These are phyloP conservation scores for Chaetomium olivaceum DNA, from an alignment of 2,329 filamentous ascomycete species.

Conservation along the genomic window DNA sequence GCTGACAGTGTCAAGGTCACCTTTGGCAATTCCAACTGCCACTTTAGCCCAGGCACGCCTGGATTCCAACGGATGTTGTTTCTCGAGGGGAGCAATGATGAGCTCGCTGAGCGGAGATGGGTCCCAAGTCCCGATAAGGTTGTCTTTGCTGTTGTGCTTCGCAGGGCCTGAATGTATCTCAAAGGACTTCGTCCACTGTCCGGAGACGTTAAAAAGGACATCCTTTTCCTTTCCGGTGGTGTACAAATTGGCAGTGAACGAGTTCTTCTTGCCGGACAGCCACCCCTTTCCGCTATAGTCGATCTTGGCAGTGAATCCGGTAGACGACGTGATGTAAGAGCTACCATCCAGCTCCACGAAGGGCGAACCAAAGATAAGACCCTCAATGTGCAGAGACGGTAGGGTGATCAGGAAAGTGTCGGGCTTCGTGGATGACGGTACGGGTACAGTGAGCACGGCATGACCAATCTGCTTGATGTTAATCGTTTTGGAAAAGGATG, in stretches of 20 bases:
- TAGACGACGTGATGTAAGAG: conserved; percentile 82
- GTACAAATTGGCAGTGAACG: conserved; percentile 74
- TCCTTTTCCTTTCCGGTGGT: conserved; percentile 70
- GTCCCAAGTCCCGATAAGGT: conserved; percentile 60
- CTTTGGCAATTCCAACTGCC: conserved; percentile 73
- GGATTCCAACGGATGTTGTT: conserved; percentile 85
- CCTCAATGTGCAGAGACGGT: conserved; percentile 89
- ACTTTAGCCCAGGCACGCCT: conserved; percentile 87
- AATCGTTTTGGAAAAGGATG: conserved; percentile 90
- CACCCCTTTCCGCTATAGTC: conserved; percentile 94
- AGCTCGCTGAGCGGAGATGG: conserved; percentile 67
- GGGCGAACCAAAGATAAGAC: conserved; percentile 79
- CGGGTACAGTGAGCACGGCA: conserved; percentile 74
- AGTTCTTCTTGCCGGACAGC: conserved; percentile 95
- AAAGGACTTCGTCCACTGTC: conserved; percentile 87
- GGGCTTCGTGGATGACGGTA: conserved; percentile 37
- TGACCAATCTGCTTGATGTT: conserved; percentile 94
- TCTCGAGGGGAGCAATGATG: conserved; percentile 67
- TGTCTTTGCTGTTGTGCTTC: conserved; percentile 50
- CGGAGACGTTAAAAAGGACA: conserved; percentile 76
- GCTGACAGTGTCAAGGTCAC: conserved; percentile 80
- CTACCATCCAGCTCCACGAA: conserved; percentile 88
- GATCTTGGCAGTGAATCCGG: conserved; percentile 84
- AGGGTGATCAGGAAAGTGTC: conserved; percentile 90
- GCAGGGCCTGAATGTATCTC: conserved; percentile 67